These are phyloP conservation scores for Favolaschia claudopus DNA, from an alignment of 768 basidiomycete genomes.

Conservation along the genomic window DNA sequence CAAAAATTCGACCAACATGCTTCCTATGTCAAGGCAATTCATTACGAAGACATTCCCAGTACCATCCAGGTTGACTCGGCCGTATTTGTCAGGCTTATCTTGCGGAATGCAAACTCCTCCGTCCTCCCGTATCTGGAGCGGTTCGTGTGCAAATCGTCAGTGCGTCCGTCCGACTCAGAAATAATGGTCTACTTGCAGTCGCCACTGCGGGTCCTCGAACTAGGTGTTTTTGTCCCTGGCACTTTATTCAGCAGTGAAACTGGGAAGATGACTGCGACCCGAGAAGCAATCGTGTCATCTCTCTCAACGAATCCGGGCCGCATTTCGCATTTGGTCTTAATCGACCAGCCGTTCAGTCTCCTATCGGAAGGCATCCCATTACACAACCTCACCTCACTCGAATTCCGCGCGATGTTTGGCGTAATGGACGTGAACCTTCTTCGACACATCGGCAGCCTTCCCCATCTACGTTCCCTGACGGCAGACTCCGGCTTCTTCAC, in stretches of 20 bases:
- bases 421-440: neutral
- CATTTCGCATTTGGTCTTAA: neutral
- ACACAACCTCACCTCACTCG: neutral
- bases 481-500: neutral
- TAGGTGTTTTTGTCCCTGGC: neutral
- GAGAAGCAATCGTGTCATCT: neutral
- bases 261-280: too few species aligned
- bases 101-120: too few species aligned
- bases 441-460: neutral
- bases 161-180: too few species aligned
- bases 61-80: too few species aligned
- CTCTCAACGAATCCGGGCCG: too few species aligned
- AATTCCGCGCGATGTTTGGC: neutral
- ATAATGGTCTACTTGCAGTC: constrained; percentile 11
- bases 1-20: too few species aligned
- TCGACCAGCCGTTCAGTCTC: neutral
- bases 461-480: neutral
- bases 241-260: too few species aligned
- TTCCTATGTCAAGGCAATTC: too few species aligned
- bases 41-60: too few species aligned
- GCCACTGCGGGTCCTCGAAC: neutral
- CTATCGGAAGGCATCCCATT: neutral
- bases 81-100: too few species aligned
- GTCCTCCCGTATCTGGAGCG: too few species aligned
- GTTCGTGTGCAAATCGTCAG: too few species aligned